Conservation (phyloP, 2,329 filamentous ascomycete species). For the Tolypocladium guangdongense region DNA sequence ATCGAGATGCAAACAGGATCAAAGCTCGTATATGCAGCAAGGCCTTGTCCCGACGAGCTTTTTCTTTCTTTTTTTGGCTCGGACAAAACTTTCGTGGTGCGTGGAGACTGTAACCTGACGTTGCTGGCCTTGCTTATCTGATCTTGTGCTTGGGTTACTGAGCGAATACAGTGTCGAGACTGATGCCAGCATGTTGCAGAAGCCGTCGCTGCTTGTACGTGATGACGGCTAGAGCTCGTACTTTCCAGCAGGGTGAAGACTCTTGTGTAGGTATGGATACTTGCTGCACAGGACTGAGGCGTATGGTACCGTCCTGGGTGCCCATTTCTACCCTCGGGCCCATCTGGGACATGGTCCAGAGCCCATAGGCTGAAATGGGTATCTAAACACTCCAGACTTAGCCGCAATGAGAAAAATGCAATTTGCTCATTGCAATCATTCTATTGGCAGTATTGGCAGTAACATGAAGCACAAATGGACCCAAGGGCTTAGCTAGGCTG, state of each 20-base stretch:
- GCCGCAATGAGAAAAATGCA: too few relatives aligned
- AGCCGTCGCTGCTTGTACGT: background rate
- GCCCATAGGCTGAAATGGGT: too few relatives aligned
- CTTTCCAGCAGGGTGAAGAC: background rate
- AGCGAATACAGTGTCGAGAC: background rate
- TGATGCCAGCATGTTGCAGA: background rate
- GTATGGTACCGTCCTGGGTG: too few relatives aligned
- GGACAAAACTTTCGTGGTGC: background rate
- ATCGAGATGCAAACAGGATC: background rate
- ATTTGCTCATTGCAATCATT: too few relatives aligned
- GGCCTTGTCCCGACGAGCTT: background rate
- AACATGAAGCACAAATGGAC: too few relatives aligned
- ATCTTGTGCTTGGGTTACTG: background rate
- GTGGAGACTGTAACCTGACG: background rate
- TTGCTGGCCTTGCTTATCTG: background rate
- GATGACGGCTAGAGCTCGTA: background rate
- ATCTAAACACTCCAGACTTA: too few relatives aligned
- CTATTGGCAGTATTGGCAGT: too few relatives aligned
- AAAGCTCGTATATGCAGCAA: background rate
- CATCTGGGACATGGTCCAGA: too few relatives aligned
- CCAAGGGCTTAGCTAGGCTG: too few relatives aligned
- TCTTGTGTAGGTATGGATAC: background rate
- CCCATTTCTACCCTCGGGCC: too few relatives aligned
- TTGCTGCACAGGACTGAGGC: too few relatives aligned
- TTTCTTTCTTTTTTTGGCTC: too few relatives aligned